These are phyloP conservation scores for Agapanthus africanus DNA, from an alignment of 106 monocot species.

Conservation along the genomic window DNA sequence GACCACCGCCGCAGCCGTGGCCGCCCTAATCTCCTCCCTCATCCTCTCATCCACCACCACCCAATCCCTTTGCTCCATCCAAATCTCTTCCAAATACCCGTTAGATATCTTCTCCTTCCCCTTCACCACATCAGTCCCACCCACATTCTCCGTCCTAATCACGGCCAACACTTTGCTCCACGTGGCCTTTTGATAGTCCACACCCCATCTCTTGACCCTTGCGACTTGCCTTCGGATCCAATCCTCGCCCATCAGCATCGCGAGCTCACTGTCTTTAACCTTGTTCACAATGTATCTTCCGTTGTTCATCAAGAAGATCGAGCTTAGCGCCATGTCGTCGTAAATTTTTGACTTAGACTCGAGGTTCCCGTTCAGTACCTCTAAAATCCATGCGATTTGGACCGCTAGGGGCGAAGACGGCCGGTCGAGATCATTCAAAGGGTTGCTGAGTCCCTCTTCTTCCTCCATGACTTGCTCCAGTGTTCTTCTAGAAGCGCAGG, in stretches of 20 bases:
- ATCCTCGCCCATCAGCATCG: constrained; percentile 59
- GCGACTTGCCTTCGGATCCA: constrained; percentile 56
- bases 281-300: constrained; percentile 82
- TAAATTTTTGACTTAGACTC: constrained; percentile 65
- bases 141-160: constrained; percentile 22
- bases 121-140: constrained; percentile 6
- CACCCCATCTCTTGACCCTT: constrained; percentile 41
- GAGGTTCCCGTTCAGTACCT: constrained; percentile 54
- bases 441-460: constrained; percentile 13
- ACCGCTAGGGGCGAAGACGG: constrained; percentile 46
- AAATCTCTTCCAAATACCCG: constrained; percentile 23
- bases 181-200: constrained; percentile 53
- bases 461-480: constrained; percentile 77
- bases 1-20: constrained; percentile 7
- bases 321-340: constrained; percentile 33
- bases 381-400: constrained; percentile 80
- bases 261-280: constrained; percentile 55
- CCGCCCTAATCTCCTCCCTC: constrained; percentile 32
- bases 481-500: constrained; percentile 57
- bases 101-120: constrained; percentile 19
- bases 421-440: constrained; percentile 26
- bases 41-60: constrained; percentile 28
- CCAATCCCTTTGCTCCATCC: constrained; percentile 30
- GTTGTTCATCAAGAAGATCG: constrained; percentile 77
- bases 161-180: constrained; percentile 59